These are phyloP conservation scores for Bryoglossum gracile DNA, from an alignment of 495 filamentous ascomycete species.

Conservation along the genomic window DNA sequence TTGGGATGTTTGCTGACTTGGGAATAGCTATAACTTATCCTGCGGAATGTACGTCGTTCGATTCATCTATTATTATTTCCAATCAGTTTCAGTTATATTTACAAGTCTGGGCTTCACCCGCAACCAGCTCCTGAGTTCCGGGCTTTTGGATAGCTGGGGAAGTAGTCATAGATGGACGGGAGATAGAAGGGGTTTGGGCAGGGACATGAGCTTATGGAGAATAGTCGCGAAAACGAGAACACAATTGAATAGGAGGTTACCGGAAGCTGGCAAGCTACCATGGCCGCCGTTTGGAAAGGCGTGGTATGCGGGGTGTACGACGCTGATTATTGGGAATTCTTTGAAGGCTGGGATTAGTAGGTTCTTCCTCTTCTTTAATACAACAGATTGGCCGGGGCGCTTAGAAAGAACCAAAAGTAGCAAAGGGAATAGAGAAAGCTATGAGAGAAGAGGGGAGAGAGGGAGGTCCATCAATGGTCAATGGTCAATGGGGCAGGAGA, in stretches of 20 bases:
- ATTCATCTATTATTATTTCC: no score
- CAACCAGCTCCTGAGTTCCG: no score
- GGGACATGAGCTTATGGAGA: constrained; percentile 4
- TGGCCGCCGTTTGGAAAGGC: constrained; percentile 90
- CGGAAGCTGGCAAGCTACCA: constrained; percentile 78
- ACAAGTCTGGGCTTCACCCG: no score
- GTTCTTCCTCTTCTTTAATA: constrained; percentile 29
- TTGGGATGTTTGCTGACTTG: not conserved
- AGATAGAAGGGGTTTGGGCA: not conserved
- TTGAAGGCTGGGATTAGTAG: constrained; percentile 89
- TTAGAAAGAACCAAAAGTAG: no score
- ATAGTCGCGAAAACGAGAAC: constrained; percentile 88
- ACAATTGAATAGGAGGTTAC: constrained; percentile 82
- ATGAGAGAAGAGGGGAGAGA: no score
- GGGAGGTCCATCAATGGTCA: no score
- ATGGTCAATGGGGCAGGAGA: no score
- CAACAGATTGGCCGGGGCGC: no score
- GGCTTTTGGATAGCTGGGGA: not conserved
- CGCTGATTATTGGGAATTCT: constrained; percentile 92
- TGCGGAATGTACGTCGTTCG: constrained; percentile 94
- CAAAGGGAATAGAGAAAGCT: no score
- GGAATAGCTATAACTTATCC: constrained; percentile 85
- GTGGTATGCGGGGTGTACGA: constrained; percentile 98
- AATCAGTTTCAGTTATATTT: not conserved
- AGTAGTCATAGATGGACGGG: not conserved